Conservation (phyloP, 2,329 filamentous ascomycete species). For the Ophiostoma ips region DNA sequence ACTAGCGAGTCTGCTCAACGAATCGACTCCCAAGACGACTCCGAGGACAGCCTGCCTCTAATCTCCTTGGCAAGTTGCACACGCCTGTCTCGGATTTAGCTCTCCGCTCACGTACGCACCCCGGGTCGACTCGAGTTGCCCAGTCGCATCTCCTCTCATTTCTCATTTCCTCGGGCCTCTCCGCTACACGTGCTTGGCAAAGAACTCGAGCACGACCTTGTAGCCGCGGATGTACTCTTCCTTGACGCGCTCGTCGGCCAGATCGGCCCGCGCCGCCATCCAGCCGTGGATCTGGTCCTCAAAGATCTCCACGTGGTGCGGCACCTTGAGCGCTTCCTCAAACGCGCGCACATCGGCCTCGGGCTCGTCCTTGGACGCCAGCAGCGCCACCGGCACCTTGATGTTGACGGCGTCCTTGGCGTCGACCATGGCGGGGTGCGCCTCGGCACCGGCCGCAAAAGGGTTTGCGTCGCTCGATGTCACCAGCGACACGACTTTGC, state of each 20-base stretch:
- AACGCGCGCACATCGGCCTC: slow-evolving; percentile 41
- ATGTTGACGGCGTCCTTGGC: slow-evolving; percentile 44
- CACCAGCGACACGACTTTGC: slow-evolving; percentile 46
- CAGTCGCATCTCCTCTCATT: no score
- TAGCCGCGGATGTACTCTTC: slow-evolving; percentile 50
- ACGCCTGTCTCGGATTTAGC: no score
- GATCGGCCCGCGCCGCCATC: slow-evolving; percentile 54
- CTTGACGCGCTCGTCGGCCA: slow-evolving; percentile 41
- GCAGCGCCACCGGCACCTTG: slow-evolving; percentile 45
- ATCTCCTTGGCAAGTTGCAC: no score
- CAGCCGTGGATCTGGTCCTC: slow-evolving; percentile 55
- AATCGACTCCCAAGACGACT: no score
- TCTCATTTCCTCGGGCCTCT: no score
- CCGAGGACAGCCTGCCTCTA: neutral
- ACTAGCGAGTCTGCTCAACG: no score
- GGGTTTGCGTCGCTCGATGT: slow-evolving; percentile 36
- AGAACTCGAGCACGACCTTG: slow-evolving; percentile 43
- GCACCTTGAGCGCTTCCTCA: slow-evolving; percentile 35
- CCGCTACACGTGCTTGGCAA: slow-evolving; percentile 35
- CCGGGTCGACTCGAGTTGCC: no score
- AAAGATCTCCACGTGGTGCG: slow-evolving; percentile 53
- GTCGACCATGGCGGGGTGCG: slow-evolving; percentile 52
- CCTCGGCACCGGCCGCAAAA: slow-evolving; percentile 39
- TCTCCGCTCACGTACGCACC: no score
- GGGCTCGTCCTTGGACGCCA: slow-evolving; percentile 53